Conservation (phyloP, 148 eudicot genomes). For the Chenopodium berlandieri region DNA sequence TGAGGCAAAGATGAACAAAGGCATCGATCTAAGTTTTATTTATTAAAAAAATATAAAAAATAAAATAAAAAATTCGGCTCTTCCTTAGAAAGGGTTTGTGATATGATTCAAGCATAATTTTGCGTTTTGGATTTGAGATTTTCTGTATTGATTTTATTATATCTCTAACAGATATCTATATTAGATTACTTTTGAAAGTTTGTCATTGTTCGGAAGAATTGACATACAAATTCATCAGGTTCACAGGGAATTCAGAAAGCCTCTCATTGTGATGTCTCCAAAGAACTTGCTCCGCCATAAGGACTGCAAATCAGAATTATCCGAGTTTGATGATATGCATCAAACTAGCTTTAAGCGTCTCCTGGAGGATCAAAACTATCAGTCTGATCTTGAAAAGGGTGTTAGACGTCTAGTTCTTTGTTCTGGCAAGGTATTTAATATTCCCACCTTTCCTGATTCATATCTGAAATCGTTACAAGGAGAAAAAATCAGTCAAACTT, state of each 20-base stretch:
- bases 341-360: constrained; percentile 92
- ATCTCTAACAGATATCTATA: neutral
- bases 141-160: too few species aligned
- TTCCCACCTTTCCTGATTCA: neutral
- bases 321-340: constrained; percentile 88
- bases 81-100: too few species aligned
- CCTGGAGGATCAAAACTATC: constrained; percentile 74
- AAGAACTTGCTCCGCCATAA: constrained; percentile 96
- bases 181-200: neutral
- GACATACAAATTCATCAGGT: neutral
- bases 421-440: constrained; percentile 73
- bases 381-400: constrained; percentile 79
- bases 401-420: constrained; percentile 83
- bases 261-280: constrained; percentile 87
- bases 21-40: too few species aligned
- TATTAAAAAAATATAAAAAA: too few species aligned
- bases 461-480: too few species aligned
- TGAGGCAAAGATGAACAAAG: too few species aligned
- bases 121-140: too few species aligned
- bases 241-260: constrained; percentile 94
- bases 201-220: too few species aligned
- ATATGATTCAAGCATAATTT: too few species aligned
- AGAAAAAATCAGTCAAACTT: too few species aligned
- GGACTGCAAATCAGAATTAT: constrained; percentile 85
- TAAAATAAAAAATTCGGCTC: too few species aligned